Evolutionary conservation across 768 basidiomycete species (phyloP), one percentile per base, ranked within the genome.

Genomic region (Auricularia auricula-judae): DNA sequence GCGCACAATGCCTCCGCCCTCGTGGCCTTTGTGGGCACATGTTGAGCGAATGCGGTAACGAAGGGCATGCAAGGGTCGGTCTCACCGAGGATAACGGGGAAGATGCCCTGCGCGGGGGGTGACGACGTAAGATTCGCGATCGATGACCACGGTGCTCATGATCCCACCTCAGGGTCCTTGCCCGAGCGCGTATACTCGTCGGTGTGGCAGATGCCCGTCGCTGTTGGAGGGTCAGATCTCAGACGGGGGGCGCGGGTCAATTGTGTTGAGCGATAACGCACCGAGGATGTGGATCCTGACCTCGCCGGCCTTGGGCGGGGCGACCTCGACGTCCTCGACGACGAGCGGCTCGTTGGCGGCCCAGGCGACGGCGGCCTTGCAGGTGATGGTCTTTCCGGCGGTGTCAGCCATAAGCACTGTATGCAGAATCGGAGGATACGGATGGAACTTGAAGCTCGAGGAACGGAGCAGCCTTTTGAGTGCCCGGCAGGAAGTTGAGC

Each of bases 171-270:
- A 53, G 94, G 86, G 74, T 99, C 96, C 75, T 89, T 89, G 64
- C 95, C 94, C 73, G 92, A 94, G 73, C 94, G 87, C 66, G 93
- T 95, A 79, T 95, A 98, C 73, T 95, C 94, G 72, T 98, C 95
- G 71, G 96, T 98, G 76, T 98, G 95, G 77, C 97, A 99, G 73
- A 99, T 89, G 66, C 89, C 89, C 90, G 65, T 35, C 56, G 54
- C 62, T 59, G 44, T 53, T 8, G 42, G 63, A 65, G 18, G 47
- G 47, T 18, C 18, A 51, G 16, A 16, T 51, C 29, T 29, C 47
- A 18, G 21, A 36, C 18, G 33, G 51, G 29, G 29, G 1, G 29
- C 29, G 29, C 29, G 29, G 29, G 29, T 29, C 29, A 3, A 29
- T 29, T 29, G 29, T 29, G 29, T 29, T 29, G 29, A 29, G 29